Evolutionary conservation across 352 stramenopile genomes (phyloP), one percentile per base, ranked within the genome.

Genomic region (Aphanomyces cochlioides): DNA sequence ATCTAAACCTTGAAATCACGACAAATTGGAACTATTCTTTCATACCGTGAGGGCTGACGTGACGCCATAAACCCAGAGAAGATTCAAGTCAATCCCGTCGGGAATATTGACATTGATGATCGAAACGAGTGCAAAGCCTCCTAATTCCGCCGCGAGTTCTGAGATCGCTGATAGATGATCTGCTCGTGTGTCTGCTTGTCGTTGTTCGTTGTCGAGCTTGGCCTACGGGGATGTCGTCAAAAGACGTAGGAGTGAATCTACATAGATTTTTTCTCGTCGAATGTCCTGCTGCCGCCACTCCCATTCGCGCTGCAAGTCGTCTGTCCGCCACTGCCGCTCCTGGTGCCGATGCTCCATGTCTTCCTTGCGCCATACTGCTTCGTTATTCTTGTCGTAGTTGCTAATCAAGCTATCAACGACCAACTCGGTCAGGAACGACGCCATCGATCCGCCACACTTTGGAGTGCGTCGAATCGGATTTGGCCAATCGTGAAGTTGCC

Each of bases 321-420:
- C 83, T 48, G 87, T 86, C 59, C 85, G 79, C 83, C 83, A 90
- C 70, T 90, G 84, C 13, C 84, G 72, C 73, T 90, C 78, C 69
- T 90, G 81, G 63, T 90, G 83, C 3, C 83, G 81, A 67, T 82
- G 72, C 8, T 70, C 66, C 72, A 90, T 78, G 74, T 90, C 83
- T 65, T 92, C 84, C 60, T 90, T 78, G 38, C 83, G 81, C 84
- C 84, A 92, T 63, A 89, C 79, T 73, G 89, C 89, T 53, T 83
- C 80, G 64, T 84, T 88, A 60, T 75, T 74, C 57, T 90, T 77
- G 65, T 92, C 83, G 69, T 92, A 92, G 6, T 83, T 90, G 64
- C 82, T 82, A 72, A 92, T 90, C 36, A 92, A 70, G 36, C 81
- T 83, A 66, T 73, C 84, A 61, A 90, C 79, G 10, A 90, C 80